Evolutionary conservation across 352 stramenopile species (phyloP).

Genomic region (Pilasporangium apinafurcum): DNA sequence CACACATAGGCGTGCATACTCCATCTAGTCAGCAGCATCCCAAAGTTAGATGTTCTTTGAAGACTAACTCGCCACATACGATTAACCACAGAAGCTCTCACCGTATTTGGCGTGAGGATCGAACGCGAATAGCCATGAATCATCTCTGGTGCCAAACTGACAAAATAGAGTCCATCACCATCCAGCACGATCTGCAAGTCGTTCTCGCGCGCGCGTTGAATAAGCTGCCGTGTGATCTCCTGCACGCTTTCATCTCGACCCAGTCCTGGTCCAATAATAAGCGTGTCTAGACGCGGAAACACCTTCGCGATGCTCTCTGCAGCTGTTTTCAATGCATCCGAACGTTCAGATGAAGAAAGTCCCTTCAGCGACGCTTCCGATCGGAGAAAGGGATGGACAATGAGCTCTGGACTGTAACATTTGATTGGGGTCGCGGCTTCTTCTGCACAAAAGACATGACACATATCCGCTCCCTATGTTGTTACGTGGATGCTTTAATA

Average conservation of each 20-base stretch:
- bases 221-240: conserved; percentile 64
- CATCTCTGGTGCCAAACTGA: conserved; percentile 66
- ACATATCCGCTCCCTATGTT: conserved; percentile 93
- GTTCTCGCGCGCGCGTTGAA: conserved; percentile 45
- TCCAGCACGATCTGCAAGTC: conserved; percentile 92
- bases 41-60: too few species aligned
- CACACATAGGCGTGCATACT: conserved; percentile 73
- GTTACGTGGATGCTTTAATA: too few species aligned
- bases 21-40: conserved; percentile 68
- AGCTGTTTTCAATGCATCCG: conserved; percentile 13
- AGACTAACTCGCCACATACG: too few species aligned
- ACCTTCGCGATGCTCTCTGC: conserved; percentile 48
- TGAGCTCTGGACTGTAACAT: conserved; percentile 96
- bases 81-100: conserved; percentile 8
- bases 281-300: conserved; percentile 56
- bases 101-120: conserved; percentile 94
- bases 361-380: conserved; percentile 29
- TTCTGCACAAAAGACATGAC: conserved; percentile 92
- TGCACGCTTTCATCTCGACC: conserved; percentile 88
- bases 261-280: conserved; percentile 92
- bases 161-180: conserved; percentile 91
- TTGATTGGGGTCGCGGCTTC: conserved; percentile 96
- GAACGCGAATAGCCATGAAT: conserved; percentile 62
- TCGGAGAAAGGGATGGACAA: conserved; percentile 86
- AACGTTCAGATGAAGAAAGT: conserved; percentile 3